Percentiles rank a stretch among this genome's conserved stretches.
phyloP scores from a whole-genome alignment of 495 filamentous ascomycete species.

The Annulohypoxylon bovei region DNA sequence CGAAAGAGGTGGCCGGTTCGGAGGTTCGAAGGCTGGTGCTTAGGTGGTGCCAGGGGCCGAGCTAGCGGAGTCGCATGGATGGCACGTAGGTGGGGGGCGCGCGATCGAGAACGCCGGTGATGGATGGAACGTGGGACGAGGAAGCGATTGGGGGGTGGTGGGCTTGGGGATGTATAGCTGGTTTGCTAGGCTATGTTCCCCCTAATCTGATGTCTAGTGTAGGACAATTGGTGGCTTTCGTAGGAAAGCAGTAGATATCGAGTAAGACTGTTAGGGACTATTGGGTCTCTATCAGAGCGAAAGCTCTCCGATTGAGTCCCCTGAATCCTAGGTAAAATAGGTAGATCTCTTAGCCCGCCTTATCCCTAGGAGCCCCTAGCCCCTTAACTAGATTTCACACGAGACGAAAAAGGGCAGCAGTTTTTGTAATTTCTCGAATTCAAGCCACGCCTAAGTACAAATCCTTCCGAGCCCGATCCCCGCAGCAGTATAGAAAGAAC shows the following conservation, averaged over 20 bases:
- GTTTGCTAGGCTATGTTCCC: background rate
- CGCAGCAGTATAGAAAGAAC: background rate
- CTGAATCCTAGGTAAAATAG: background rate
- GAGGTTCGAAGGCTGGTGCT: background rate
- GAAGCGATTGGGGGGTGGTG: background rate
- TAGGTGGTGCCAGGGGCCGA: background rate
- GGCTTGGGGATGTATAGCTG: background rate
- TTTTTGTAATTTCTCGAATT: constrained; percentile 13
- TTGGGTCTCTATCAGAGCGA: too few species aligned
- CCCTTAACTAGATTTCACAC: background rate
- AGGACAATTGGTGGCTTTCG: too few species aligned
- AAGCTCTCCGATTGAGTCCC: too few species aligned
- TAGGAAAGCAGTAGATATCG: too few species aligned
- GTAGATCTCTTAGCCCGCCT: background rate
- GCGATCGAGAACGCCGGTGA: background rate
- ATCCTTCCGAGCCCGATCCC: background rate
- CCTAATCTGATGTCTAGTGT: background rate
- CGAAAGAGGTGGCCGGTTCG: background rate
- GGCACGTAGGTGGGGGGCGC: background rate
- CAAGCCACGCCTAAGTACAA: constrained; percentile 7
- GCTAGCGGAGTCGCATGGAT: background rate
- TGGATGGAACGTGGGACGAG: background rate
- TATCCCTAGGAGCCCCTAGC: background rate
- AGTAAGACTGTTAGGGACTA: too few species aligned
- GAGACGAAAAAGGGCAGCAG: background rate